Evolutionary conservation across 2,329 filamentous ascomycete genomes (phyloP).

Genomic region (Trichophyton verrucosum): DNA sequence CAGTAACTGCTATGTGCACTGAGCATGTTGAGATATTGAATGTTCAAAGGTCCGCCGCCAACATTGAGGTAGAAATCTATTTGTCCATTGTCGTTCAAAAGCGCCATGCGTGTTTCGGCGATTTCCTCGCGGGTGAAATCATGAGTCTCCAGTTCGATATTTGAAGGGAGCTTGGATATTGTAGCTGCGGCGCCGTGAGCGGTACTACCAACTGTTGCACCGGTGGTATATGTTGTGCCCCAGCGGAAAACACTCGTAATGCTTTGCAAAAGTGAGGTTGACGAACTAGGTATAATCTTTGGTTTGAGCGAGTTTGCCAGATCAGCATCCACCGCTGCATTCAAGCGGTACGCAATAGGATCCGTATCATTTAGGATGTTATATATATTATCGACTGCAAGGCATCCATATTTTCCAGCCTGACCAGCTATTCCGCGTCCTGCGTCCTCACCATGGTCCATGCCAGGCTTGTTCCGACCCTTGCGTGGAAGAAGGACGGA

Average conservation of each 20-base stretch:
- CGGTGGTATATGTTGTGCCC: constrained; percentile 41
- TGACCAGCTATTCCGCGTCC: constrained; percentile 59
- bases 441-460: constrained; percentile 47
- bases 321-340: constrained; percentile 70
- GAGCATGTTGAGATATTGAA: constrained; percentile 95
- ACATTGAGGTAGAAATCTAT: constrained; percentile 81
- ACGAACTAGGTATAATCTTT: constrained; percentile 65
- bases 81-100: constrained; percentile 94
- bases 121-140: constrained; percentile 88
- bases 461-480: constrained; percentile 62
- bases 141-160: constrained; percentile 88
- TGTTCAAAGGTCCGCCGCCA: constrained; percentile 75
- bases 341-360: constrained; percentile 82
- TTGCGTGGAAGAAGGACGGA: constrained; percentile 59
- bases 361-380: constrained; percentile 71
- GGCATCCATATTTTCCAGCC: constrained; percentile 68
- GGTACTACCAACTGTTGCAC: constrained; percentile 48
- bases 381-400: constrained; percentile 92
- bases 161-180: constrained; percentile 46
- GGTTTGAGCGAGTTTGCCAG: constrained; percentile 67
- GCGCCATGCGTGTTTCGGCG: constrained; percentile 72
- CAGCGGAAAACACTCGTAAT: constrained; percentile 51
- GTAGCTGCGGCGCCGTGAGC: constrained; percentile 45
- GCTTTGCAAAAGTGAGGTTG: constrained; percentile 52
- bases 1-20: constrained; percentile 93